Evolutionary conservation across 768 basidiomycete species (phyloP), one percentile per base, ranked within the genome.

Genomic region (Phlebiopsis flavidoalba): DNA sequence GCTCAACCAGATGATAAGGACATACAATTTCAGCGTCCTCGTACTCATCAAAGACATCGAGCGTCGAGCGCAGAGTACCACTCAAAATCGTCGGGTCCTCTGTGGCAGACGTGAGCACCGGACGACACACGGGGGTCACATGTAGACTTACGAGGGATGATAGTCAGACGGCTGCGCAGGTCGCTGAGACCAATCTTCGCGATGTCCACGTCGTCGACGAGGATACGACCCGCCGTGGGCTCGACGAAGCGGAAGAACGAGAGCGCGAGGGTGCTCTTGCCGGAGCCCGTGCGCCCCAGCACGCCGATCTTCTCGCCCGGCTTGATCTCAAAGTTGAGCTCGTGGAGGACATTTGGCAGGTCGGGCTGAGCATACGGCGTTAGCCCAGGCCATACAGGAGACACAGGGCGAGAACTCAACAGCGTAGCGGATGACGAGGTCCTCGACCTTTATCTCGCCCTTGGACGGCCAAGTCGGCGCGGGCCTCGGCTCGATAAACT

Each of bases 241-340:
- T 95, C 92, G n/a, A 95, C 91, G 69, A 93, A 91, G 22, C 90
- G 83, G 83, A 95, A 93, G 75, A 94, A 90, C 8, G 88, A 89
- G 12, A 94, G 76, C 0, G 91, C 91, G 12, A 91, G 77, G 1
- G 91, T 92, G 65, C 87, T 89, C 75, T 93, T 93, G 36, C 91
- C 90, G 8, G 71, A 75, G 17, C 72, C 86, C 0, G 88, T 89
- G 60, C 87, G 77, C 49, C 88, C 89, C 0, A 89, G 75, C 59
- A 89, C 86, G 21, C 89, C 89, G 57, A 90, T 86, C 79, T 95
- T 93, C 74, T 93, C 89, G 6, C 87, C 85, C 0, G 91, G 84
- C 4, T 75, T 73, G 31, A 95, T 78, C 15, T 83, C 80, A 69
- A 95, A 95, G 64, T 78, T 89, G 22, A 97, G 72, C 43, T 82